Evolutionary conservation across 2,329 filamentous ascomycete species (phyloP), one percentile per base, ranked within the genome.

Genomic region (Ascochyta viciae-villosae): DNA sequence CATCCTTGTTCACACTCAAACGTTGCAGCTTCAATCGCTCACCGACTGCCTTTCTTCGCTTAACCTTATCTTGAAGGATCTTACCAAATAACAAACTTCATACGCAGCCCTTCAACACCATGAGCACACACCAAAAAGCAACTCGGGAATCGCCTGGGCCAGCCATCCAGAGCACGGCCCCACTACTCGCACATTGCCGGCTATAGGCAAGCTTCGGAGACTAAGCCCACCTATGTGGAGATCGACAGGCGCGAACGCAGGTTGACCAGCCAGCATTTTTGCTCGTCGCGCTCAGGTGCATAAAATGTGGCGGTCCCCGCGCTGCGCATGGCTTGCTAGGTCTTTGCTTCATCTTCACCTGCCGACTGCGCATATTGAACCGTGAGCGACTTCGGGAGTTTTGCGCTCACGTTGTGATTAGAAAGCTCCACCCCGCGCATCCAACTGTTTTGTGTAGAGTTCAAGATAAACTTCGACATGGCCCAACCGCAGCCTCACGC

Each of bases 301-400:
- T 70, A 70, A 67, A 67, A 63, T 54, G 62, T 66, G 63, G 62
- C 60, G 51, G 58, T 26, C 52, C 46, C 62, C 63, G 57, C 60
- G 55, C 41, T 26, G 46, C 24, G 16, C 31, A 46, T 34, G 16
- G 37, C 39, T 40, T 33, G 9, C n/a, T 37, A 24, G 33, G 13
- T 43, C 44, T 24, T 57, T 46, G 43, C 39, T 29, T 40, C 23
- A 38, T 54, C 42, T 34, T 39, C 40, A 24, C 63, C 38, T 44
- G 31, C 54, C 57, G 38, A 42, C 53, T 52, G 40, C 31, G 16
- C 10, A 41, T 55, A 42, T 57, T 60, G 37, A 42, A 56, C 63
- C 67, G 73, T 73, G 72, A 70, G 74, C 74, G 74, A 76, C 74
- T 76, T 76, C 60, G 63, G 73, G 74, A 75, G 74, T 75, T 76